Conservation (phyloP, 2,329 filamentous ascomycete genomes). For the Neofusicoccum laricinum region DNA sequence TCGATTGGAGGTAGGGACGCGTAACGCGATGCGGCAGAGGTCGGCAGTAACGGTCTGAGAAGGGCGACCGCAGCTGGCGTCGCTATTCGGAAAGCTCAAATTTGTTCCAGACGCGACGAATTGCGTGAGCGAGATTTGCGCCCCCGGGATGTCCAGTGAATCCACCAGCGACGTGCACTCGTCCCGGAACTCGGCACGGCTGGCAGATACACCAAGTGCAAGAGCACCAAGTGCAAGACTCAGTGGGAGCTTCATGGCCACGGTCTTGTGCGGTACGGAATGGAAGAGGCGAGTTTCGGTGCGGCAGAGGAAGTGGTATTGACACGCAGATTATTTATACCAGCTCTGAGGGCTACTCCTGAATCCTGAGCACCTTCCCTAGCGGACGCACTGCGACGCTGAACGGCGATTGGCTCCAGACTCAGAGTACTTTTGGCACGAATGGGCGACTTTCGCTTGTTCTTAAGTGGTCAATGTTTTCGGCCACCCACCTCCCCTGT, state of each 20-base stretch:
- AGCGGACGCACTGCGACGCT: too few species aligned
- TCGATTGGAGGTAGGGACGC: slow-evolving; percentile 40
- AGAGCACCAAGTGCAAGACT: neutral
- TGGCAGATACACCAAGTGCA: neutral
- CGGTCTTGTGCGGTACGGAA: too few species aligned
- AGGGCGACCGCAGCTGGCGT: slow-evolving; percentile 26
- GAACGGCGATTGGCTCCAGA: too few species aligned
- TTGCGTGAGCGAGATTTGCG: slow-evolving; percentile 34
- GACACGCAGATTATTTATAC: too few species aligned
- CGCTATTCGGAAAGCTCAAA: neutral
- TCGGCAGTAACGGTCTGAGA: slow-evolving; percentile 37
- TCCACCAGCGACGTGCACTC: neutral
- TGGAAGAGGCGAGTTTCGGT: too few species aligned
- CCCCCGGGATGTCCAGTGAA: slow-evolving; percentile 30
- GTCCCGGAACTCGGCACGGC: neutral
- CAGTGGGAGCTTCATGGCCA: neutral
- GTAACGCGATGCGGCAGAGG: slow-evolving; percentile 43
- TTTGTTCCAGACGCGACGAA: slow-evolving; percentile 36
- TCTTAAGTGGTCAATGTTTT: too few species aligned
- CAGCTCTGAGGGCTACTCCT: too few species aligned
- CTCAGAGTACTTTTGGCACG: too few species aligned
- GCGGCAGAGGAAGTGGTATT: too few species aligned
- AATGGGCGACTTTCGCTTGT: too few species aligned
- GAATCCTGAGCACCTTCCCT: too few species aligned
- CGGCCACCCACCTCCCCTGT: too few species aligned